Evolutionary conservation across 2,329 filamentous ascomycete species (phyloP).

Genomic region (Plenodomus biglobosus): DNA sequence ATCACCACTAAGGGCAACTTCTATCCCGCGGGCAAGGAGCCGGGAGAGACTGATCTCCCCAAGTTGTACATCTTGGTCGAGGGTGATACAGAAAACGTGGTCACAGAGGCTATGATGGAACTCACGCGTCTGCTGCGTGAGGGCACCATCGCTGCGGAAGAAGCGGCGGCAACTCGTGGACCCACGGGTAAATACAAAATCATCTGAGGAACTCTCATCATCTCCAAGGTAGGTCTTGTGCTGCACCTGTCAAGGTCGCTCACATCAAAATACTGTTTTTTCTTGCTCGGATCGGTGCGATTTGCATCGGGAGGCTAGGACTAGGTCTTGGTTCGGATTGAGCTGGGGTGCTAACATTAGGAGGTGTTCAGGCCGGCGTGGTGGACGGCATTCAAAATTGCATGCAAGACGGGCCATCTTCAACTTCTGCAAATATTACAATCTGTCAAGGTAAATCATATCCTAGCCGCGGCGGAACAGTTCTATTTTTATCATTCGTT

Average conservation of each 20-base stretch:
- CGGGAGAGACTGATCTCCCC: constrained; percentile 70
- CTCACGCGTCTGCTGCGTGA: constrained; percentile 85
- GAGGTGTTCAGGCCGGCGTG: background rate
- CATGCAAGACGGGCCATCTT: background rate
- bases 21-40: constrained; percentile 80
- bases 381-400: background rate
- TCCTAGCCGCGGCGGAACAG: too few species aligned
- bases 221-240: background rate
- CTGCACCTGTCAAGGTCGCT: background rate
- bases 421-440: too few species aligned
- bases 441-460: too few species aligned
- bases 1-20: constrained; percentile 97
- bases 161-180: constrained; percentile 73
- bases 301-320: background rate
- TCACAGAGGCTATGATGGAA: constrained; percentile 87
- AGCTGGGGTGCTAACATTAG: background rate
- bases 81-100: constrained; percentile 90
- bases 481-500: too few species aligned
- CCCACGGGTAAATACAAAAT: constrained; percentile 86
- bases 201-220: constrained; percentile 11
- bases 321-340: background rate
- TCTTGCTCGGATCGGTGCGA: background rate
- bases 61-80: constrained; percentile 98
- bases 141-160: constrained; percentile 84
- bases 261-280: background rate